A percentile compares a stretch with the other conserved stretches of the same genome.
Evolutionary conservation across 805 yeast genomes (phyloP).

Genomic region (Yamadazyma insecticola): DNA sequence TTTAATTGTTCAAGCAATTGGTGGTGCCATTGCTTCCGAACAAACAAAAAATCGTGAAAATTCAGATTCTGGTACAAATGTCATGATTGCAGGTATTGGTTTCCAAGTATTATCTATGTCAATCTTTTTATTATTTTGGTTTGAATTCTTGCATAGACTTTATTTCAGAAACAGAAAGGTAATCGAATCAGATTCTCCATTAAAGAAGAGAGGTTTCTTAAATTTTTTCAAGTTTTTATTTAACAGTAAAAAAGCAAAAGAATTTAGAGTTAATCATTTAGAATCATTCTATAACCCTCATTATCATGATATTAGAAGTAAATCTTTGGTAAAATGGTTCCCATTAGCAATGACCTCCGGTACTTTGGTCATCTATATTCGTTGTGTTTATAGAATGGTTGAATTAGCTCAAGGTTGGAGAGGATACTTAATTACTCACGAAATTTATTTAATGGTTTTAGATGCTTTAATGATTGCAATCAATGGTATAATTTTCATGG

Average conservation of each 20-base stretch:
- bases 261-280: slow-evolving; percentile 16
- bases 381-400: slow-evolving; percentile 34
- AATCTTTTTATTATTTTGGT: slow-evolving; percentile 28
- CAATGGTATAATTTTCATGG: slow-evolving; percentile 25
- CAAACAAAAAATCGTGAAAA: slow-evolving; percentile 16
- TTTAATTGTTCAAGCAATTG: slow-evolving; percentile 32
- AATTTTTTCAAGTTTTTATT: slow-evolving; percentile 23
- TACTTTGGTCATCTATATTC: slow-evolving; percentile 25
- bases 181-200: slow-evolving; percentile 3
- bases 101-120: slow-evolving; percentile 35
- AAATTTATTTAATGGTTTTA: slow-evolving; percentile 29
- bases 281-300: slow-evolving; percentile 25
- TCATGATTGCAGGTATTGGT: slow-evolving; percentile 35
- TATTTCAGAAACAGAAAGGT: slow-evolving; percentile 18
- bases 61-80: slow-evolving; percentile 23
- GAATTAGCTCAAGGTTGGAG: slow-evolving; percentile 33
- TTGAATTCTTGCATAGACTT: slow-evolving; percentile 22
- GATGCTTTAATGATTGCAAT: slow-evolving; percentile 34
- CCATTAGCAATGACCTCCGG: slow-evolving; percentile 29
- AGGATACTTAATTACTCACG: slow-evolving; percentile 32
- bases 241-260: slow-evolving; percentile 17
- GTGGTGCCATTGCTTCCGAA: slow-evolving; percentile 31
- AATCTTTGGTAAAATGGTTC: slow-evolving; percentile 20
- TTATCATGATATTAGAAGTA: slow-evolving; percentile 16
- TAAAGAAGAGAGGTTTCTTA: slow-evolving; percentile 10